Evolutionary conservation across 805 yeast genomes (phyloP).

Genomic region (Candida chilensis): DNA sequence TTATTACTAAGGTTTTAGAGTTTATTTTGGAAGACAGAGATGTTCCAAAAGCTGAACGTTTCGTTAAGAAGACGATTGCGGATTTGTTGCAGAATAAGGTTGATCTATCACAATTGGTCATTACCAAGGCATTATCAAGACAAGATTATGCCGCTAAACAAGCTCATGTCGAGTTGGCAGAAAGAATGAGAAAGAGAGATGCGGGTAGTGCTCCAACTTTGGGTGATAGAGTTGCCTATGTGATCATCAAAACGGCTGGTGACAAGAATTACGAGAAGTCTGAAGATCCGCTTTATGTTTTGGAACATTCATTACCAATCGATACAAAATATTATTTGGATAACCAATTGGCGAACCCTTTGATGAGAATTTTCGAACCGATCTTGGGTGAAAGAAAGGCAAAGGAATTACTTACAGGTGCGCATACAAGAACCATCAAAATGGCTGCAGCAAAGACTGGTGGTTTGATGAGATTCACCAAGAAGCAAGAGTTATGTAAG

Average conservation of each 20-base stretch:
- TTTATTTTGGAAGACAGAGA: constrained; percentile 81
- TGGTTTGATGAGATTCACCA: constrained; percentile 83
- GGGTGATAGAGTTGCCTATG: constrained; percentile 98
- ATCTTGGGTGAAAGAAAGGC: constrained; percentile 83
- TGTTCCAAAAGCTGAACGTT: constrained; percentile 74
- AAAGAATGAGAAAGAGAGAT: constrained; percentile 92
- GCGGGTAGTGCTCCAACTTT: constrained; percentile 95
- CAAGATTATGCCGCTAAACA: constrained; percentile 94
- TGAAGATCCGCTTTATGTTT: constrained; percentile 90
- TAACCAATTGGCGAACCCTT: constrained; percentile 87
- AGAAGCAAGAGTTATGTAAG: constrained; percentile 80
- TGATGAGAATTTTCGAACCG: constrained; percentile 90
- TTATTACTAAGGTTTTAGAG: constrained; percentile 84
- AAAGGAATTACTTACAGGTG: constrained; percentile 70
- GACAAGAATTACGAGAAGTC: constrained; percentile 92
- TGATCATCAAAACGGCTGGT: constrained; percentile 73
- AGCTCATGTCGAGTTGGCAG: constrained; percentile 95
- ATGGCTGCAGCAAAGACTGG: constrained; percentile 73
- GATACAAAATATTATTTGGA: constrained; percentile 92
- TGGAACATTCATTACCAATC: constrained; percentile 87
- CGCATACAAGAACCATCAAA: constrained; percentile 72
- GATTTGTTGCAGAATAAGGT: constrained; percentile 85
- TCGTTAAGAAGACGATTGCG: constrained; percentile 81
- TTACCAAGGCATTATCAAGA: constrained; percentile 83
- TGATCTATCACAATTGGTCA: constrained; percentile 88